phyloP scores from a whole-genome alignment of 805 yeast genomes.

The Hanseniaspora guilliermondii region DNA sequence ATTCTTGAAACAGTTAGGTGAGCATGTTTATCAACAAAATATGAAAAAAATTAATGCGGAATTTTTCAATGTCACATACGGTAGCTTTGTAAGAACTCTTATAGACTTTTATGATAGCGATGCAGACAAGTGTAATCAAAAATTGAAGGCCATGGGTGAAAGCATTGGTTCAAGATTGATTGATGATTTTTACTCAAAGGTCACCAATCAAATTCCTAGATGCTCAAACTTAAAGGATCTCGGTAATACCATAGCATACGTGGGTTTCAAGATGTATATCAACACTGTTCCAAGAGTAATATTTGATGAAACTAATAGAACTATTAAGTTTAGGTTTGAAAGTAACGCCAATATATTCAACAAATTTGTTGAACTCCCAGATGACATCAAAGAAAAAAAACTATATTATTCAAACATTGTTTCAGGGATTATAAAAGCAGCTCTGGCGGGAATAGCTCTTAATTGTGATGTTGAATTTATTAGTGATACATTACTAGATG shows the following conservation, averaged over 20 bases:
- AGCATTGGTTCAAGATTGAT: conserved; percentile 82
- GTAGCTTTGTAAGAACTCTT: conserved; percentile 82
- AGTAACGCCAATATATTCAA: conserved; percentile 56
- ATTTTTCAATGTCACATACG: conserved; percentile 86
- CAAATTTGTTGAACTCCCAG: conserved; percentile 90
- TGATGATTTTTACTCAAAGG: conserved; percentile 79
- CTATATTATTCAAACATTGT: conserved; percentile 88
- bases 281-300: conserved; percentile 56
- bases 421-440: conserved; percentile 83
- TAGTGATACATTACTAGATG: conserved; percentile 72
- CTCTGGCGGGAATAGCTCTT: conserved; percentile 88
- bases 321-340: conserved; percentile 7
- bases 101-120: conserved; percentile 72
- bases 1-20: conserved; percentile 7
- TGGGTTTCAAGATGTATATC: conserved; percentile 82
- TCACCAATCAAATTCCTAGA: conserved; percentile 58
- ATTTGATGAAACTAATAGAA: conserved; percentile 3
- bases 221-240: conserved; percentile 74
- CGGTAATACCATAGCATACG: conserved; percentile 70
- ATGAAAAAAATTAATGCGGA: conserved; percentile 88
- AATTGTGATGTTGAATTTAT: conserved; percentile 76
- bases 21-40: conserved; percentile 12
- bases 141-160: conserved; percentile 86
- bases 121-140: conserved; percentile 66
- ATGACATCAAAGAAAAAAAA: conserved; percentile 40